Percentiles rank a stretch among this genome's conserved stretches.
phyloP scores from a whole-genome alignment of 2,329 filamentous ascomycete species.

The Mycosphaerella sp. region DNA sequence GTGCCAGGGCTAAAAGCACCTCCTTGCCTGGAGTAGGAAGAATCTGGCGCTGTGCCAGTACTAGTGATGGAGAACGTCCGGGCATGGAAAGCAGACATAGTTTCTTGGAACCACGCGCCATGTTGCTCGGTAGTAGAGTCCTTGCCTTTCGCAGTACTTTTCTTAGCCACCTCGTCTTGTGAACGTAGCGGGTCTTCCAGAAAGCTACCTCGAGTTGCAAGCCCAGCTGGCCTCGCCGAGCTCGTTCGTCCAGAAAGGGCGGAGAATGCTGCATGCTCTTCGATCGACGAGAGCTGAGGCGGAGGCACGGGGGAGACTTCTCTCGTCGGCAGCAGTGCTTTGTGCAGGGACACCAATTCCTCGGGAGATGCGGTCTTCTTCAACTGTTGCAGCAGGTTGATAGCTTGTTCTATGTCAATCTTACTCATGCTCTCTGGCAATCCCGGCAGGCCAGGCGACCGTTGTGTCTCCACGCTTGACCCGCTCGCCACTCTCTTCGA shows the following conservation, averaged over 20 bases:
- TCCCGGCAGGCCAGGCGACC: slow-evolving; percentile 6
- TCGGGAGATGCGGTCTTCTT: slow-evolving; percentile 45
- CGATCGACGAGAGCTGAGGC: slow-evolving; percentile 17
- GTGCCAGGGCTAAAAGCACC: slow-evolving; percentile 40
- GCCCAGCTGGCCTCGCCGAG: slow-evolving; percentile 39
- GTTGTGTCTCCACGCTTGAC: not conserved
- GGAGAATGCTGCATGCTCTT: slow-evolving; percentile 18
- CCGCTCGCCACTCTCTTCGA: slow-evolving; percentile 7
- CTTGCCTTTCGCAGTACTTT: slow-evolving; percentile 1
- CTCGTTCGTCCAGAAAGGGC: slow-evolving; percentile 21
- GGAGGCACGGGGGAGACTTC: slow-evolving; percentile 21
- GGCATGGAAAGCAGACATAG: slow-evolving; percentile 2
- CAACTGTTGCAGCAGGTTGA: slow-evolving; percentile 43
- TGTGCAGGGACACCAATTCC: slow-evolving; percentile 41
- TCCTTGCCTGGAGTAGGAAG: slow-evolving; percentile 25
- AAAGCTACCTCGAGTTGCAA: slow-evolving; percentile 25
- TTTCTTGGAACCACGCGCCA: slow-evolving; percentile 16
- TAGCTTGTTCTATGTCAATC: slow-evolving; percentile 42
- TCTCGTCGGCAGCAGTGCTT: slow-evolving; percentile 34
- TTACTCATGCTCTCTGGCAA: slow-evolving; percentile 22
- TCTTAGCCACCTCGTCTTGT: slow-evolving; percentile 10
- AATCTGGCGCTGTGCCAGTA: slow-evolving; percentile 38
- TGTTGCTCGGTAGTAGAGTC: slow-evolving; percentile 11
- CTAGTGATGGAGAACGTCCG: slow-evolving; percentile 23
- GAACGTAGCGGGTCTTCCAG: slow-evolving; percentile 18